Percentiles rank a stretch among this genome's conserved stretches.
These are phyloP conservation scores for Pseudogymnoascus sp. DNA, from an alignment of 2,329 filamentous ascomycete species.

Conservation along the genomic window DNA sequence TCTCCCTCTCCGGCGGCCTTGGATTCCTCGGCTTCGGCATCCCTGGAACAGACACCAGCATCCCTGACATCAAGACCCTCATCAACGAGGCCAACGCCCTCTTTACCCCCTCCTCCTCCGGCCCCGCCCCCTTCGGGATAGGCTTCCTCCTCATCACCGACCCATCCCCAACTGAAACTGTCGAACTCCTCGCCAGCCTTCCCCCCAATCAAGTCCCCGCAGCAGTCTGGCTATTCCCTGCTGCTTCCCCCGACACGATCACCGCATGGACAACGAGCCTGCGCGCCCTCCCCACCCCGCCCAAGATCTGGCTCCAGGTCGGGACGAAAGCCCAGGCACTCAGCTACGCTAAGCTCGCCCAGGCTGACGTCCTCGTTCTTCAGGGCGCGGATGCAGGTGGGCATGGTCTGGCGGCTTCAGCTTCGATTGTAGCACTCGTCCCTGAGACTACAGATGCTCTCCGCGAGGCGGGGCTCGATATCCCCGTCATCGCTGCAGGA, in stretches of 20 bases:
- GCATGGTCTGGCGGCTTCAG: conserved; percentile 27
- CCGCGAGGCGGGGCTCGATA: conserved; percentile 17
- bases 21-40: conserved; percentile 39
- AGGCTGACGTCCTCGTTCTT: conserved; percentile 29
- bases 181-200: conserved; percentile 31
- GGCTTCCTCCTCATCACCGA: conserved; percentile 34
- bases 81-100: conserved; percentile 23
- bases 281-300: conserved; percentile 17
- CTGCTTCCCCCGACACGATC: conserved; percentile 23
- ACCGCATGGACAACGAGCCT: conserved; percentile 25
- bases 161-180: conserved; percentile 30
- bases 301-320: conserved; percentile 30
- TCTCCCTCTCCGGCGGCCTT: conserved; percentile 46
- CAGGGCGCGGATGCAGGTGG: conserved; percentile 32
- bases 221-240: conserved; percentile 43
- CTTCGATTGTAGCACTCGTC: conserved; percentile 28
- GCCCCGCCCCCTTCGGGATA: conserved; percentile 34
- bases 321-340: conserved; percentile 25
- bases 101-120: conserved; percentile 12
- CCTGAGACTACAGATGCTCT: conserved; percentile 29
- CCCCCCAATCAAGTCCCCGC: conserved; percentile 13
- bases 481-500: conserved; percentile 26
- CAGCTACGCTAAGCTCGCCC: conserved; percentile 17
- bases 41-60: conserved; percentile 31
- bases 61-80: conserved; percentile 14